These are phyloP conservation scores for Talaromyces sp. DNA, from an alignment of 2,329 filamentous ascomycete species.

Conservation along the genomic window DNA sequence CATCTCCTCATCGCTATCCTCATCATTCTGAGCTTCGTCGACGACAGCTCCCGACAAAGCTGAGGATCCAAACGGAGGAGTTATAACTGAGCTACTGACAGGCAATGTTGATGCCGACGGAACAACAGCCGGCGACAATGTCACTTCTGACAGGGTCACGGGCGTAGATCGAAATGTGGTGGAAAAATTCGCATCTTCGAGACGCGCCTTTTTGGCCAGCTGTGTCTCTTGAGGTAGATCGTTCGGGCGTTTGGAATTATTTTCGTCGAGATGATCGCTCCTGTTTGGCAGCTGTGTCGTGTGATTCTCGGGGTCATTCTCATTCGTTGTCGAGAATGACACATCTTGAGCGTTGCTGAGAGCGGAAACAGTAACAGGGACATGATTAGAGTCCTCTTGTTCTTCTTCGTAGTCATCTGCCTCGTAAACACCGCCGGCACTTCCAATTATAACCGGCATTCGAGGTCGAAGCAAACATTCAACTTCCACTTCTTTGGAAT, in stretches of 20 bases:
- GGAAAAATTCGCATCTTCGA: constrained; percentile 17
- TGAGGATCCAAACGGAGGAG: background rate
- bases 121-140: constrained; percentile 10
- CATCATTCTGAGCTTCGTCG: constrained; percentile 18
- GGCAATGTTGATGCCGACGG: constrained; percentile 7
- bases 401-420: constrained; percentile 27
- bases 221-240: background rate
- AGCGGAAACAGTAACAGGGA: background rate
- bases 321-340: background rate
- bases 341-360: background rate
- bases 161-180: constrained; percentile 10
- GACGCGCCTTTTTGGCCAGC: constrained; percentile 27
- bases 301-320: constrained; percentile 2
- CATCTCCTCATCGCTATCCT: constrained; percentile 45
- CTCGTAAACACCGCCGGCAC: constrained; percentile 19
- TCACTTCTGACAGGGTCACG: constrained; percentile 14
- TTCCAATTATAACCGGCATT: constrained; percentile 41
- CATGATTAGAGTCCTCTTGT: background rate
- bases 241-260: background rate
- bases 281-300: constrained; percentile 13
- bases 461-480: constrained; percentile 61
- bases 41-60: background rate
- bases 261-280: constrained; percentile 3
- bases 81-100: background rate
- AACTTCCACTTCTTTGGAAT: constrained; percentile 57